Evolutionary conservation across 2,329 filamentous ascomycete genomes (phyloP), one percentile per base, ranked within the genome.

Genomic region (Exophiala sideris): DNA sequence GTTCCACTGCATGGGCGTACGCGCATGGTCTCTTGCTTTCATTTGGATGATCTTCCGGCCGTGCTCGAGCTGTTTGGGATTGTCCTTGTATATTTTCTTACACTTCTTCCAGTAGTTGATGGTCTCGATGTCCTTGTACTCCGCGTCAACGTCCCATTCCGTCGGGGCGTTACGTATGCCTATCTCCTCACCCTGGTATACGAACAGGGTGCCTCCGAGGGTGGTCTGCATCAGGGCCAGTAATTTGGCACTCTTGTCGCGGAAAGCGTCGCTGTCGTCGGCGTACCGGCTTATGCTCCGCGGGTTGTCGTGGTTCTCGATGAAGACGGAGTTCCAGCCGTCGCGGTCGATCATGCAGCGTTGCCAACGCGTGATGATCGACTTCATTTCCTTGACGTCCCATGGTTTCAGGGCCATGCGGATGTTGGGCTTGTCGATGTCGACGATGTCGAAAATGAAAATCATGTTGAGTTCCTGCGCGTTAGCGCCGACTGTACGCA

Each of bases 131-230:
- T 90, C 87, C 66, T 84, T 82, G 70, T 88, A 91, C 61, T 87
- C 81, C 3, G 81, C 67, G 6, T 47, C 73, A 48, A 87, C 81
- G 1, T 71, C 70, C 82, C 85, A 87, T 3, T 77, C 73, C 8
- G 70, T 68, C 1, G 85, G 84, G 16, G 85, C 75, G 62, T 87
- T 87, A 33, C 77, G 73, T 80, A 86, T 86, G 14, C 83, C 85
- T 33, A 87, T 74, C 68, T 88, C 85, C 65, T 88, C 83, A 10
- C 85, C 85, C 66, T 87, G 84, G 65, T 86, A 87, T n/a, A 87
- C 70, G 63, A 85, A 87, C 0, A 83, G 74, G 0, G 85, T 86
- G 12, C 84, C 85, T 2, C 79, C 76, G 58, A 66, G 54, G 6
- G 66, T 68, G 10, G 65, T 66, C 48, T 67, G 59, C 70, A 78